A percentile compares a stretch with the other conserved stretches of the same genome.
Conservation (phyloP, 805 yeast species). For the Nakazawaea sp. region DNA sequence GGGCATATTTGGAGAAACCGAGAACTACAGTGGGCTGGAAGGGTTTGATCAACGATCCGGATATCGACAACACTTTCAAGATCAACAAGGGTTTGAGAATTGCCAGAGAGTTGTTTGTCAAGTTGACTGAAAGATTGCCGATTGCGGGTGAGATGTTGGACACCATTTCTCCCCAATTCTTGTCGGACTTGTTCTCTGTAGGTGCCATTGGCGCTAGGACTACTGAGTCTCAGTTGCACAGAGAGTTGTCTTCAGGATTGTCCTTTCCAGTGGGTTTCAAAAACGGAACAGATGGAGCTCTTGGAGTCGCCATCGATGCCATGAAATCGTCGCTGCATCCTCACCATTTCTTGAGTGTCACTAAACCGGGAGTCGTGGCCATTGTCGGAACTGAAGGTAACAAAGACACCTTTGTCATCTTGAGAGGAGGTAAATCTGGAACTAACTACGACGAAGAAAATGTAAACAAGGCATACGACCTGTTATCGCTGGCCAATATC, state of each 20-base stretch:
- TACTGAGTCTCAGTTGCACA: conserved; percentile 94
- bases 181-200: conserved; percentile 86
- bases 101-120: conserved; percentile 79
- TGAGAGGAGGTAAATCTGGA: conserved; percentile 93
- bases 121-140: conserved; percentile 78
- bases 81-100: conserved; percentile 92
- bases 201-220: conserved; percentile 99
- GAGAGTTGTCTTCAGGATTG: conserved; percentile 94
- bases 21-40: conserved; percentile 99
- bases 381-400: conserved; percentile 95
- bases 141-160: conserved; percentile 98
- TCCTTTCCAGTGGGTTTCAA: conserved; percentile 98
- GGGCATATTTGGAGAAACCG: conserved; percentile 97
- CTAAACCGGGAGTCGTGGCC: conserved; percentile 94
- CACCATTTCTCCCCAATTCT: conserved; percentile 93
- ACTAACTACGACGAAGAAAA: conserved; percentile 81
- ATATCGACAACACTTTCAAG: conserved; percentile 85
- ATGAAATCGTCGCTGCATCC: conserved; percentile 86
- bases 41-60: conserved; percentile 96
- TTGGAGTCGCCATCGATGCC: conserved; percentile 94
- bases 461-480: conserved; percentile 59
- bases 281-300: conserved; percentile 94
- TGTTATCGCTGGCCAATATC: conserved; percentile 39
- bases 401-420: conserved; percentile 79
- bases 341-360: conserved; percentile 91